Base-by-base conservation (phyloP, 2,329 filamentous ascomycete genomes). In the Fusarium sp. region DNA sequence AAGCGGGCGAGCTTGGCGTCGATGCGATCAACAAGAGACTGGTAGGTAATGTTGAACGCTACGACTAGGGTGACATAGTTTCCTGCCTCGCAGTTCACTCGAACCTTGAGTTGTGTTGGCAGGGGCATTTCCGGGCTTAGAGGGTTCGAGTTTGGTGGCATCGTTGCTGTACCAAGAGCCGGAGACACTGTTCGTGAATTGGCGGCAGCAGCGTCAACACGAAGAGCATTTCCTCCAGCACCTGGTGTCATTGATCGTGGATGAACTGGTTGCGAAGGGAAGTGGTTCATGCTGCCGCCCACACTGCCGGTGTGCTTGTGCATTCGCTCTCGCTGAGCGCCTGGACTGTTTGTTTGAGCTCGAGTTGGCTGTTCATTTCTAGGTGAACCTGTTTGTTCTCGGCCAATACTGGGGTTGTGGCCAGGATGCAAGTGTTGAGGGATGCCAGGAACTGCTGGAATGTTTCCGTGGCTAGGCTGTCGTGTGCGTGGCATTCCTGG, bases 61-160 rank as follows among this genome's bases (percentile, higher is more conserved):
- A 97, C 97, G 15, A 99, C 95, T n/a, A 99, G 87, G 2, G 95
- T 98, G 65, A 98, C 92, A 75, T 97, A 97, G 79, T 95, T 96
- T 50, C 93, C 92, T 49, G 82, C 84, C 65, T 96, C 94, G 79
- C 94, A 97, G 78, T 95, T 95, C 63, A 99, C 94, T 80, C 97
- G 97, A 55, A 98, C 95, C 83, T 98, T 98, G 56, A 99, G 88
- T 79, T 98, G 96, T 12, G 93, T 91, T 49, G 87, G 89, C 54
- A 87, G 80, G 29, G 83, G 86, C 75, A 88, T 77, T 29, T 94
- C 78, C 80, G 81, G 84, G 75, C 79, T 88, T 52, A 82, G 72
- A 6, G 80, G 72, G 54, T 74, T 64, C 12, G 64, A 27, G 20
- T 77, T 65, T 18, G 73, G 70, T 13, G 78, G 76, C 15, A 76